A percentile compares a stretch with the other conserved stretches of the same genome.
These are phyloP conservation scores for Cyberlindnera misumaiensis DNA, from an alignment of 805 yeast species.

Conservation along the genomic window DNA sequence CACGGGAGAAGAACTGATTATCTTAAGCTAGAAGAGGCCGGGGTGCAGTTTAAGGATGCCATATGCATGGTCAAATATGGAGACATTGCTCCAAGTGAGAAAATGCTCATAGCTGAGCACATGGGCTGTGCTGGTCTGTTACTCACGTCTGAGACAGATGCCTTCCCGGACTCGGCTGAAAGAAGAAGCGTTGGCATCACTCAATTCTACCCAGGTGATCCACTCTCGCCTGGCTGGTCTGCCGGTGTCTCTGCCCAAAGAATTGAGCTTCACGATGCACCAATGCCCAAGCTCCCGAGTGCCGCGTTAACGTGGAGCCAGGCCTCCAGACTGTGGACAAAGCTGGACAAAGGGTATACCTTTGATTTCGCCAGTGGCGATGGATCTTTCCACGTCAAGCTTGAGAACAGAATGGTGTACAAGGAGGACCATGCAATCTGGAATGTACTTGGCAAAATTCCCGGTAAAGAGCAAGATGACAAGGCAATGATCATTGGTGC, in stretches of 20 bases:
- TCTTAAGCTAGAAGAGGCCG: slow-evolving; percentile 28
- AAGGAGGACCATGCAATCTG: slow-evolving; percentile 55
- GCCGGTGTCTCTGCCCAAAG: slow-evolving; percentile 32
- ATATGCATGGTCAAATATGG: slow-evolving; percentile 60
- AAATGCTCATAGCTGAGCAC: slow-evolving; percentile 47
- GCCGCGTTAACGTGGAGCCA: slow-evolving; percentile 75
- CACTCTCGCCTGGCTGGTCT: slow-evolving; percentile 73
- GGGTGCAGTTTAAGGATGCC: slow-evolving; percentile 37
- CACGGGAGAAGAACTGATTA: slow-evolving; percentile 59
- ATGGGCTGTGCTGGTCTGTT: slow-evolving; percentile 59
- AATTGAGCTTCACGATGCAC: slow-evolving; percentile 38
- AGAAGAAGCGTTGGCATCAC: slow-evolving; percentile 47
- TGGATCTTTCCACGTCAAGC: slow-evolving; percentile 13
- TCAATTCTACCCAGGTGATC: slow-evolving; percentile 67
- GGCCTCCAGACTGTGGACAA: slow-evolving; percentile 35
- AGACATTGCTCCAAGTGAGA: slow-evolving; percentile 40
- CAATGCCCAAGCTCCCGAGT: slow-evolving; percentile 63
- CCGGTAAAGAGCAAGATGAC: slow-evolving; percentile 74
- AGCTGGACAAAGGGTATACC: slow-evolving; percentile 14
- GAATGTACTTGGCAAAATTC: slow-evolving; percentile 72
- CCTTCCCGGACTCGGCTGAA: slow-evolving; percentile 27
- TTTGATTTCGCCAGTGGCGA: slow-evolving; percentile 22
- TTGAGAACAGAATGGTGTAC: slow-evolving; percentile 15
- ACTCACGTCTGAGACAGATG: slow-evolving; percentile 42
- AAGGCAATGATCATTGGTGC: slow-evolving; percentile 77